Evolutionary conservation across 805 yeast species (phyloP).

Genomic region (Schwanniomyces vanrijiae): DNA sequence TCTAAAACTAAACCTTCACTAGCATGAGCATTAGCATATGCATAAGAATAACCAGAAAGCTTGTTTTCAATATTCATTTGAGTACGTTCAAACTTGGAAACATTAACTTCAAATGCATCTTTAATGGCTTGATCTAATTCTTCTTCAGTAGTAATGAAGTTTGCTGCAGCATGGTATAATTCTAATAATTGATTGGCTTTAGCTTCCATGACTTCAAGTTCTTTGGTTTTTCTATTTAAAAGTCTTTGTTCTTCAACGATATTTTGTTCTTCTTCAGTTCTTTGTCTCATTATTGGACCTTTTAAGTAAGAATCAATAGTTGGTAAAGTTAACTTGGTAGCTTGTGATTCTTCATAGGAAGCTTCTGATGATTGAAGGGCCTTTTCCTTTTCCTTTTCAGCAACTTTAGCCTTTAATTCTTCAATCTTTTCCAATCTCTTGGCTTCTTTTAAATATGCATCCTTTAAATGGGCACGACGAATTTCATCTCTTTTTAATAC

Average conservation of each 20-base stretch:
- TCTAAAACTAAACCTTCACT: conserved; percentile 37
- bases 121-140: conserved; percentile 59
- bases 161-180: conserved; percentile 67
- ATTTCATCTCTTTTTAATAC: conserved; percentile 55
- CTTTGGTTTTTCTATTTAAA: conserved; percentile 61
- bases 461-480: conserved; percentile 69
- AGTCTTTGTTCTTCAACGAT: conserved; percentile 57
- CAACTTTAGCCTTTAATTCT: conserved; percentile 22
- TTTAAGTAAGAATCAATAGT: conserved; percentile 66
- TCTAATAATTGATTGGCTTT: conserved; percentile 61
- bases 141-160: conserved; percentile 71
- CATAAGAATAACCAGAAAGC: conserved; percentile 29
- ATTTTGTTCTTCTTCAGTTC: conserved; percentile 70
- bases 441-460: conserved; percentile 59
- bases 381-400: conserved; percentile 19
- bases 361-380: conserved; percentile 25
- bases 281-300: conserved; percentile 69
- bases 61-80: conserved; percentile 35
- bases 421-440: conserved; percentile 42
- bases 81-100: conserved; percentile 32
- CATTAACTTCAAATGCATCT: conserved; percentile 50
- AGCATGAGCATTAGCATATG: conserved; percentile 24
- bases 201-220: conserved; percentile 51
- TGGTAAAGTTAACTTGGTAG: conserved; percentile 72
- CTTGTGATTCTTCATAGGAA: conserved; percentile 45